A percentile compares a stretch with the other conserved stretches of the same genome.
Evolutionary conservation across 345 rosid genomes (phyloP).

Genomic region (Cardamine chenopodiifolia): DNA sequence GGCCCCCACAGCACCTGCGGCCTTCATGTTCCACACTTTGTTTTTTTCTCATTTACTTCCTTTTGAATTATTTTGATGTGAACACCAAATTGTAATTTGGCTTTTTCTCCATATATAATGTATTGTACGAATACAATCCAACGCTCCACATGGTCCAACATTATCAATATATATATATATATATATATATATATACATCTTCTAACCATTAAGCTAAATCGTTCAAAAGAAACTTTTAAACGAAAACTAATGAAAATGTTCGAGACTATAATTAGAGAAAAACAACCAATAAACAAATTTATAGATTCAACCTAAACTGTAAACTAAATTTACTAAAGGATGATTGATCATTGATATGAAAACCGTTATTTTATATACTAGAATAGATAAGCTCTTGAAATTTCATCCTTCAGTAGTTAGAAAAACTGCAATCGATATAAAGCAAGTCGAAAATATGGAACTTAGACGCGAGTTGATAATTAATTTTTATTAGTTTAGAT

Average conservation of each 20-base stretch:
- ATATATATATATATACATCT: no score
- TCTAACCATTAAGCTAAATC: neutral
- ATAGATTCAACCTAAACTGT: neutral
- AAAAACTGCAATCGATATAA: neutral
- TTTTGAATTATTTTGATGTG: constrained; percentile 34
- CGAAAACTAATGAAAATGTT: constrained; percentile 13
- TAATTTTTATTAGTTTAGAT: neutral
- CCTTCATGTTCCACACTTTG: constrained; percentile 33
- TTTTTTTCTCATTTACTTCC: constrained; percentile 14
- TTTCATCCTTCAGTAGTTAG: neutral
- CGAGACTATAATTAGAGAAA: neutral
- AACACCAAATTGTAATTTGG: constrained; percentile 30
- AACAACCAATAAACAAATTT: neutral
- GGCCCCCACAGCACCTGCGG: constrained; percentile 33
- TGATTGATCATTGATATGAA: neutral
- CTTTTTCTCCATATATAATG: constrained; percentile 17
- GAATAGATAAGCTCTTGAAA: neutral
- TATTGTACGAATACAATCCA: constrained; percentile 20
- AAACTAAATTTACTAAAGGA: neutral
- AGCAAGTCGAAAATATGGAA: neutral
- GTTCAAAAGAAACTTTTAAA: constrained; percentile 12
- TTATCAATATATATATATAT: no score
- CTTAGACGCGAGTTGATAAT: neutral
- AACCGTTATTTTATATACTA: neutral
- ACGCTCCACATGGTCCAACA: constrained; percentile 37